Evolutionary conservation across 2,329 filamentous ascomycete genomes (phyloP), one percentile per base, ranked within the genome.

Genomic region (Mollisiaceae sp.): DNA sequence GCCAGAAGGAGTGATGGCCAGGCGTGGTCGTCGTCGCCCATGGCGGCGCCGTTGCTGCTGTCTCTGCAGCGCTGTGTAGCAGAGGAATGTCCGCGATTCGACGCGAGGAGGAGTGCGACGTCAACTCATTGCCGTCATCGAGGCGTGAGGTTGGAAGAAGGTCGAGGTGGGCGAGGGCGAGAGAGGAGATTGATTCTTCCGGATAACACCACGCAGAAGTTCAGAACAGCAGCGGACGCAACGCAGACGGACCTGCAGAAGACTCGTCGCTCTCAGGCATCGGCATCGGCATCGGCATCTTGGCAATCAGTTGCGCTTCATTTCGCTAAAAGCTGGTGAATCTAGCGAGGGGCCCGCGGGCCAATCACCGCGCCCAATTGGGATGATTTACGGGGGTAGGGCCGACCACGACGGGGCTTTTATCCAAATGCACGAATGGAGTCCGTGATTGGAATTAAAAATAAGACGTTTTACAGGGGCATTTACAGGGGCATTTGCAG

Each of bases 1-100:
- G 73, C 71, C 74, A 75, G 71, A 77, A 76, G 58, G 75, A 77
- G 70, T 77, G 75, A 76, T 76, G 74, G 70, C 71, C 67, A 63
- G 60, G 69, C 68, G 45, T 57, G 52, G 58, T 41, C 47, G 54
- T 62, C 63, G 66, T 72, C 68, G 64, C 63, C 67, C 73, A 75
- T 75, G 67, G 71, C 72, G 69, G 60, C 67, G 56, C 63, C 59
- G 60, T 55, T 72, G 70, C 72, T 68, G 73, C 72, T 72, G 72
- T 70, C 41, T 74, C 72, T 69, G 72, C 72, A 74, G 73, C 73
- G 70, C 71, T 38, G 36, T 12, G 32, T 41, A n/a, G 20, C 20
- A 52, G 57, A 63, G 20, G 11, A 27, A 8, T 54, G 62, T 63
- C 58, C 62, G 64, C 66, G 64, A 61, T 50, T 61, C 62, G 62